Evolutionary conservation across 768 basidiomycete species (phyloP), one percentile per base, ranked within the genome.

Genomic region (Hygrocybe punicea): DNA sequence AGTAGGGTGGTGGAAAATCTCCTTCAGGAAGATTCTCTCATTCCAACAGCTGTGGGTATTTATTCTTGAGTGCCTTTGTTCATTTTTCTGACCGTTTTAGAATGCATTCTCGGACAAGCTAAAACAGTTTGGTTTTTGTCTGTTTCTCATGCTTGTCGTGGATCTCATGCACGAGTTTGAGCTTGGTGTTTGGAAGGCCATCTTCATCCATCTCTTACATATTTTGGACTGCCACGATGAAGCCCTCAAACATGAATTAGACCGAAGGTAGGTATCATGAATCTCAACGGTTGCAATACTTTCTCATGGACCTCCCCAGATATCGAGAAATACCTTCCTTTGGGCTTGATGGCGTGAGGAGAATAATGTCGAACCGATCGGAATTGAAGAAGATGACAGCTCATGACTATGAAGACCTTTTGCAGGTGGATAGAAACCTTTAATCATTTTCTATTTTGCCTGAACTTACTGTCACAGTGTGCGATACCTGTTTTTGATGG

Each of bases 101-200:
- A 78, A 76, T 47, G 58, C 71, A 2, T 73, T 79, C 50, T 69
- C 68, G 0, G 60, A 64, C 0, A 23, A 21, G 0, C 57, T 74
- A 1, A 42, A 47, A 1, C 17, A 53, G 1, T 25, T 67, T 5
- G 64, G 62, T 1, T 67, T 67, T 21, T 57, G 73, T 37, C 16
- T 69, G 2, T 73, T 58, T 46, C 19, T 0, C 0, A 64, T 71
- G n/a, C 64, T 78, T 0, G 62, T 69, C 0, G 62, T 67, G 0
- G 74, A 80, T 47, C 58, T 79, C 13, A 44, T 80, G 55, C 77
- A 78, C 34, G 73, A 79, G 37, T 67, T 75, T 29, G 74, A 79
- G 50, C 60, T 78, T 0, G 76, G 79, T 0, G 64, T 73, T 0
- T 78, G 74, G 66, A 77, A 77, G 52, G 45, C 57, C 0, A 23